Conservation (phyloP, 495 filamentous ascomycete genomes). For the Trichoderma asperelloides region DNA sequence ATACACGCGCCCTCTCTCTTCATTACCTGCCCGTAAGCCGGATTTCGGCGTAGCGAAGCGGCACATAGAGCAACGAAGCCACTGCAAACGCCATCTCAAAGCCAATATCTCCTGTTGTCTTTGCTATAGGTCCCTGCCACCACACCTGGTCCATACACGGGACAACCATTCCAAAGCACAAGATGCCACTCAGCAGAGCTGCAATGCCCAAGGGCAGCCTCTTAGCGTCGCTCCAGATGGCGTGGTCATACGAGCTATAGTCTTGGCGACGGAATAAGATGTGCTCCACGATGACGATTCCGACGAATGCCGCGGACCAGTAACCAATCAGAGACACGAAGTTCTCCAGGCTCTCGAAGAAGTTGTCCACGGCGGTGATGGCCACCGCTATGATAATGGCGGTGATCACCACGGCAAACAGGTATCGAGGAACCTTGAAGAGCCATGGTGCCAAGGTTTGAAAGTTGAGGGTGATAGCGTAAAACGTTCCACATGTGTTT, state of each 20-base stretch:
- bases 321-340: constrained; percentile 48
- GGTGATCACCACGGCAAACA: constrained; percentile 41
- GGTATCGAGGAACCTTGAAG: constrained; percentile 39
- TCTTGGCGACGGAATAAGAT: constrained; percentile 31
- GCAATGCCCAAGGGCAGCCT: constrained; percentile 39
- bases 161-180: constrained; percentile 39
- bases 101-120: constrained; percentile 48
- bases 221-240: constrained; percentile 38
- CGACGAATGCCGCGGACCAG: constrained; percentile 46
- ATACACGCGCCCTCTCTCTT: not conserved
- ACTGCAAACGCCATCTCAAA: constrained; percentile 48
- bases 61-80: constrained; percentile 38
- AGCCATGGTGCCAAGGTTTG: constrained; percentile 43
- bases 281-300: constrained; percentile 41
- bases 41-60: constrained; percentile 31
- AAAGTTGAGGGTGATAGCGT: constrained; percentile 48
- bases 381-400: constrained; percentile 44
- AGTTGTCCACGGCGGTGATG: constrained; percentile 40
- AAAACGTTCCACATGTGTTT: constrained; percentile 39
- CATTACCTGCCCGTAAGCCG: constrained; percentile 6
- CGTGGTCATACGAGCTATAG: constrained; percentile 31
- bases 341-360: constrained; percentile 44
- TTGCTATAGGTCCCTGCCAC: constrained; percentile 46
- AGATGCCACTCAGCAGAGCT: constrained; percentile 29
- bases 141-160: constrained; percentile 48